These are phyloP conservation scores for Telopea speciosissima DNA, from an alignment of 177 flowering plant species.

Conservation along the genomic window DNA sequence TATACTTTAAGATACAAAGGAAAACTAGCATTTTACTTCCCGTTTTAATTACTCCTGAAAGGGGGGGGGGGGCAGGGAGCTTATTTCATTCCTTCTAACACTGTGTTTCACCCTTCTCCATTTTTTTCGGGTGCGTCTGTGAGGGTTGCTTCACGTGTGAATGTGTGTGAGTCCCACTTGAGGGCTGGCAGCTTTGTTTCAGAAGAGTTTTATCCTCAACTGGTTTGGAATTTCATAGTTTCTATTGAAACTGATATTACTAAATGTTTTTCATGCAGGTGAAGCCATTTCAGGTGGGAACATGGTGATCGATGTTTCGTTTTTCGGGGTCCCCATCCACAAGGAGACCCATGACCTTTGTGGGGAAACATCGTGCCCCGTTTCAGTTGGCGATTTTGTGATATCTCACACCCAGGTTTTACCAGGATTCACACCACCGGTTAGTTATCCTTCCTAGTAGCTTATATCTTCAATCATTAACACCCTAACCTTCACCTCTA, in stretches of 20 bases:
- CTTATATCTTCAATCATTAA: not conserved
- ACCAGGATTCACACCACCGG: constrained; percentile 68
- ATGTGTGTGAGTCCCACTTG: no score
- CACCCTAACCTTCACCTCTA: not conserved
- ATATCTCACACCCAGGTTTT: constrained; percentile 55
- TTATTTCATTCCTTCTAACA: no score
- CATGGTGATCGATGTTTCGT: constrained; percentile 48
- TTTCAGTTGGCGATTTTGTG: constrained; percentile 47
- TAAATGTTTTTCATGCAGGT: constrained; percentile 22
- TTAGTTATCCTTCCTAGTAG: constrained; percentile 25
- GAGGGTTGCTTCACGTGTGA: no score
- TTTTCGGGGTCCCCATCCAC: constrained; percentile 44
- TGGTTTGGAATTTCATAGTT: not conserved
- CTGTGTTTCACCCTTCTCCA: no score
- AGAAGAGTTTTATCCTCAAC: no score
- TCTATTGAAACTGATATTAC: not conserved
- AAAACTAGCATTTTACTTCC: not conserved
- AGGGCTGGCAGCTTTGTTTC: no score
- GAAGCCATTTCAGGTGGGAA: constrained; percentile 43
- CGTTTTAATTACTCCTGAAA: no score
- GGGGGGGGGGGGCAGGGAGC: no score
- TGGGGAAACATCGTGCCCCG: constrained; percentile 58
- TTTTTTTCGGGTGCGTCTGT: no score
- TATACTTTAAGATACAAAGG: no score
- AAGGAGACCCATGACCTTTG: constrained; percentile 59